Evolutionary conservation across 441 rosid genomes (phyloP).

Genomic region (Euphorbia celastroides): DNA sequence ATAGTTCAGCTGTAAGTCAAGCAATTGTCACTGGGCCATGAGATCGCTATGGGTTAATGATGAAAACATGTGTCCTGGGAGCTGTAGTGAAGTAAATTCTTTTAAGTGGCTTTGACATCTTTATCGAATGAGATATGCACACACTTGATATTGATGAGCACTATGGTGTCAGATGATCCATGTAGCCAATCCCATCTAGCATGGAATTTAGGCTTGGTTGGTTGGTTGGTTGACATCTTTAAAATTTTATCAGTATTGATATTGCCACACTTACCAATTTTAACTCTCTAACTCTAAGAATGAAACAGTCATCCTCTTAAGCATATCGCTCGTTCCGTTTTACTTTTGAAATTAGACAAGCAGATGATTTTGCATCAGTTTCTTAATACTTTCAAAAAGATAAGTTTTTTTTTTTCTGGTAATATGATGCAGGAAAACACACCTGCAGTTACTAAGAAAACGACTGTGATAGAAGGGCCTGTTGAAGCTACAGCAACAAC

Average conservation of each 20-base stretch:
- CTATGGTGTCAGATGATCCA: too few relatives aligned
- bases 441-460: constrained; percentile 58
- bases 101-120: too few relatives aligned
- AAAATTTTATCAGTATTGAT: background rate
- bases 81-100: background rate
- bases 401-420: constrained; percentile 1
- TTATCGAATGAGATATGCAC: too few relatives aligned
- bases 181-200: too few relatives aligned
- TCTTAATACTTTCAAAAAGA: constrained; percentile 4
- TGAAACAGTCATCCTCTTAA: background rate
- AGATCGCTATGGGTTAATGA: background rate
- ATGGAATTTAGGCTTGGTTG: too few relatives aligned
- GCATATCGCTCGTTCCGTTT: background rate
- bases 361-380: constrained; percentile 7
- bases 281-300: background rate
- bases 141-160: too few relatives aligned
- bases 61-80: background rate
- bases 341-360: background rate
- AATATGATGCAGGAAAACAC: constrained; percentile 66
- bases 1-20: background rate
- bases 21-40: background rate
- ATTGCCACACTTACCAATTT: background rate
- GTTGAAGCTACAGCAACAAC: constrained; percentile 44
- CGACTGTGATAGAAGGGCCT: constrained; percentile 61
- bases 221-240: background rate